Base-by-base conservation (phyloP, 169 alveolate species). In the Plasmodium ovale region DNA sequence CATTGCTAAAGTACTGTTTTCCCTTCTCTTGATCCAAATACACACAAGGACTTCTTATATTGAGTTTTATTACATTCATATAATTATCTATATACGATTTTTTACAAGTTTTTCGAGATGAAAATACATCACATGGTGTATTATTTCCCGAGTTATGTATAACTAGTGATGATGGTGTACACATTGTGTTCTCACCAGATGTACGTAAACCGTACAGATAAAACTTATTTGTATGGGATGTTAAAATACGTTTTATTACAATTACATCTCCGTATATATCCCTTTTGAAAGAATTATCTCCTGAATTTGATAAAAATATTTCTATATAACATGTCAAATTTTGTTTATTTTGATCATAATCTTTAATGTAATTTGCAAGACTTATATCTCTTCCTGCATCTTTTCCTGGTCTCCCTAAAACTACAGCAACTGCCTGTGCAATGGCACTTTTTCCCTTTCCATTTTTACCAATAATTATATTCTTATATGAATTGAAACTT, bases 401-500 rank as follows among this genome's bases (percentile, higher is more conserved):
- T 19, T 92, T 92, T 0, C 96, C 96, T 47, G 89, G 89, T 3
- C 94, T 93, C 4, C 96, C 96, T 72, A 94, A 92, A 16, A 92
- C 93, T 16, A 94, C 94, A 21, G 96, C 96, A 79, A 94, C 77
- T 14, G 94, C 96, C 51, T 94, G 96, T 1, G 93, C 96, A 12
- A 94, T 94, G 2, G 96, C 96, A 69, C 96, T 94, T 88, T 94
- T 94, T 0, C 96, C 96, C 77, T 87, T 94, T n/a, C 96, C 96
- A 71, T 94, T 94, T 88, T 89, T 84, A 6, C 96, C 96, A 25
- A 94, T 92, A 12, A 94, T 94, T 87, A 94, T 71, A 87, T 94
- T 94, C 37, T 92, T 87, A 65, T 89, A 29, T 27, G 94, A 93
- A 54, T 93, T 92, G 68, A 94, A 94, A 49, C 87, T 56, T 65